Base-by-base conservation (phyloP, 164 flowering plant genomes). In the Sedum album region DNA sequence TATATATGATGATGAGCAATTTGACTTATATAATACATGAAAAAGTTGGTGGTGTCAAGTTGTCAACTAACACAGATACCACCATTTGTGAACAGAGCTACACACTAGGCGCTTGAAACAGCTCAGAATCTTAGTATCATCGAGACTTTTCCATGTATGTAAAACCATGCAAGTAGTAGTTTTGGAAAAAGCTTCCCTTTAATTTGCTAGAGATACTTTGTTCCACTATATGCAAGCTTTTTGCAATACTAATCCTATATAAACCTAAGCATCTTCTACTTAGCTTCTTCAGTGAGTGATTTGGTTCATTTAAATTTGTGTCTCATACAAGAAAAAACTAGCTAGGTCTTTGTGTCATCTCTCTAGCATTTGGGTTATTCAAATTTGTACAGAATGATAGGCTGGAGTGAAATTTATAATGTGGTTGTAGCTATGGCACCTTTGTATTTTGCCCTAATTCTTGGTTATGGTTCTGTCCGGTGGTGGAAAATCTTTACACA, bases 401-500 rank as follows among this genome's bases (percentile, higher is more conserved):
- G n/a, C n/a, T n/a, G n/a, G n/a, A n/a, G n/a, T n/a, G n/a, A n/a
- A n/a, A n/a, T n/a, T n/a, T n/a, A n/a, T n/a, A n/a, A n/a, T n/a
- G n/a, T n/a, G n/a, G n/a, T n/a, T n/a, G n/a, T n/a, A n/a, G n/a
- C n/a, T n/a, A n/a, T 79, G 80, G 72, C 69, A 6, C 88, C 91
- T 1, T 79, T 86, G 18, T 84, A 86, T 67, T 76, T 79, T 10
- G 84, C 91, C 5, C 49, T 83, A 2, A 20, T 78, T 13, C 69
- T 86, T 79, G 62, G 30, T 86, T n/a, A n/a, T n/a, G n/a, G n/a
- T n/a, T n/a, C n/a, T n/a, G n/a, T n/a, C n/a, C n/a, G n/a, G n/a
- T n/a, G 88, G 88, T 85, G 88, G 87, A 70, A 70, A 61, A 70
- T 86, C n/a, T 75, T 55, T 36, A 39, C 68, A 20, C 26, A 39